Conservation (phyloP, 257 asterid genomes). For the Lithospermum erythrorhizon region DNA sequence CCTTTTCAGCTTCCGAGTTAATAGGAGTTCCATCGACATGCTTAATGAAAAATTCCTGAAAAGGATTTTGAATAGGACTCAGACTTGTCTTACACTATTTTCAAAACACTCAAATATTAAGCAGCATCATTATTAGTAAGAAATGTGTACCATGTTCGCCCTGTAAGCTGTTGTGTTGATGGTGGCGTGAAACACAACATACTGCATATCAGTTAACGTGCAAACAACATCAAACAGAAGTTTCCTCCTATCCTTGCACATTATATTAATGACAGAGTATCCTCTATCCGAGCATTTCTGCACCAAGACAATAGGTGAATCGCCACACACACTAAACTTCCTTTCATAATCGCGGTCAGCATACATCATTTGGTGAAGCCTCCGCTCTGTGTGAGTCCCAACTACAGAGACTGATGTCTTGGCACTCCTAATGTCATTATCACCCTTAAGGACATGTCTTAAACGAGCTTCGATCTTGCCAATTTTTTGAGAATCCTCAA, state of each 20-base stretch:
- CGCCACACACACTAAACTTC: conserved; percentile 22
- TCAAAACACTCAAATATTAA: not conserved
- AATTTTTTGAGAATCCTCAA: conserved; percentile 53
- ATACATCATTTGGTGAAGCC: conserved; percentile 99
- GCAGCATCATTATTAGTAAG: not conserved
- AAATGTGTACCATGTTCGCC: conserved; percentile 51
- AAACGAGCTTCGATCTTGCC: conserved; percentile 47
- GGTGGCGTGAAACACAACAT: conserved; percentile 82
- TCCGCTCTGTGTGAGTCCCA: conserved; percentile 73
- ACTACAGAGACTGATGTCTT: conserved; percentile 56
- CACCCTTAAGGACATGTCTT: conserved; percentile 85
- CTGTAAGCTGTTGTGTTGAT: conserved; percentile 51
- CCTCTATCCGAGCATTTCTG: conserved; percentile 76
- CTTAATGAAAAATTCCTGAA: conserved; percentile 81
- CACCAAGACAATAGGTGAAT: conserved; percentile 45
- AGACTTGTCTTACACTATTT: not conserved
- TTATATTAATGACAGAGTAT: conserved; percentile 70
- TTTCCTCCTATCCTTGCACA: conserved; percentile 73
- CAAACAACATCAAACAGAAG: conserved; percentile 85
- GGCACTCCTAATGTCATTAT: conserved; percentile 70
- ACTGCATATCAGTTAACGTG: conserved; percentile 89
- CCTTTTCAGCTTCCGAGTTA: conserved; percentile 73
- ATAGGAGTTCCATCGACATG: conserved; percentile 81
- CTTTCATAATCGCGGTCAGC: conserved; percentile 85
- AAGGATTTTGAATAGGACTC: conserved; percentile 5